Conservation (phyloP, 169 alveolate species). For the Eimeria sp. region DNA sequence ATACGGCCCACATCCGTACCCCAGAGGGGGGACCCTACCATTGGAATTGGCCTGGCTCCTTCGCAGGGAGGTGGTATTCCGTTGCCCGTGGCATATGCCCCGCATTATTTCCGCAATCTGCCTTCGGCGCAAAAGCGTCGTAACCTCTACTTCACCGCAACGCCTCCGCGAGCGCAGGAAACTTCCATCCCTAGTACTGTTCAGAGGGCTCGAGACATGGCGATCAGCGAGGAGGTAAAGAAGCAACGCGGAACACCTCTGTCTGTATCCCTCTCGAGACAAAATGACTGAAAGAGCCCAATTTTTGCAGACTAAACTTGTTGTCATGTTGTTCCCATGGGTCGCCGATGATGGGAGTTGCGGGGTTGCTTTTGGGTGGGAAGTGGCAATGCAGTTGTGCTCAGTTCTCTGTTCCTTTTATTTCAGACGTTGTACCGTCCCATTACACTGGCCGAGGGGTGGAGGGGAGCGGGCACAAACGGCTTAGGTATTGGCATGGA, state of each 20-base stretch:
- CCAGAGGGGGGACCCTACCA: neutral
- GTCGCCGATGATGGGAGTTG: neutral
- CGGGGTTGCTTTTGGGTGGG: neutral
- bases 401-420: neutral
- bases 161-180: conserved; percentile 56
- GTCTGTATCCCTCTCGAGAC: neutral
- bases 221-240: conserved; percentile 44
- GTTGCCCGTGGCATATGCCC: conserved; percentile 62
- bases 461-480: conserved; percentile 44
- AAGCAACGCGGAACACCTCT: neutral
- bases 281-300: neutral
- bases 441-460: conserved; percentile 19
- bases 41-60: conserved; percentile 42
- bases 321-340: neutral
- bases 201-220: conserved; percentile 66
- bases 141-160: conserved; percentile 52
- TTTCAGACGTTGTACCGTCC: conserved; percentile 62
- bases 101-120: conserved; percentile 53
- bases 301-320: neutral
- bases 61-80: conserved; percentile 78
- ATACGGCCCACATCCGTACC: neutral
- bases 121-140: conserved; percentile 73
- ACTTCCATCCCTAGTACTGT: neutral
- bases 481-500: conserved; percentile 67
- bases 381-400: neutral